Evolutionary conservation across 2,329 filamentous ascomycete genomes (phyloP).

Genomic region (Harringtonia aguacate): DNA sequence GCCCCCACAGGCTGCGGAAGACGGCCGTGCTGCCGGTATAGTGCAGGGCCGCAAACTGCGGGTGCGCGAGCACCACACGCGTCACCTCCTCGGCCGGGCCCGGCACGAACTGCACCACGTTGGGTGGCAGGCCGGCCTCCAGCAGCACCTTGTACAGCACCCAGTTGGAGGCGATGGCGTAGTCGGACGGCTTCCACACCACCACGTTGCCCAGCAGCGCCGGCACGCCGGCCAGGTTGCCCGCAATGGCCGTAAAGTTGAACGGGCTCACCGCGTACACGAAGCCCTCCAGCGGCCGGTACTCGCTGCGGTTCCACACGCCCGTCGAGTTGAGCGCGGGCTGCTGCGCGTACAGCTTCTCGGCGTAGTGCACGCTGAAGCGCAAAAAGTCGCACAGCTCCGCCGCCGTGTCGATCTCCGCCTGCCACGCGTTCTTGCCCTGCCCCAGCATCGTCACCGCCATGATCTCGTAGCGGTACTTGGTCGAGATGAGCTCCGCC

Average conservation of each 20-base stretch:
- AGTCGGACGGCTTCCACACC: slow-evolving; percentile 92
- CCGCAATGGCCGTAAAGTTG: slow-evolving; percentile 94
- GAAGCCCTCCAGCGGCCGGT: slow-evolving; percentile 86
- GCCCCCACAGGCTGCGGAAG: slow-evolving; percentile 79
- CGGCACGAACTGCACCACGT: slow-evolving; percentile 90
- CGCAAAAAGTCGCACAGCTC: slow-evolving; percentile 88
- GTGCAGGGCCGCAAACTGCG: slow-evolving; percentile 80
- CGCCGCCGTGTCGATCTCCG: slow-evolving; percentile 93
- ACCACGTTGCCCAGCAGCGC: slow-evolving; percentile 91
- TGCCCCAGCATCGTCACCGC: slow-evolving; percentile 92
- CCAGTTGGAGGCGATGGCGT: slow-evolving; percentile 82
- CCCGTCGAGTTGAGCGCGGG: slow-evolving; percentile 73
- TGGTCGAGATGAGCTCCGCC: slow-evolving; percentile 77
- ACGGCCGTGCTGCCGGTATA: slow-evolving; percentile 90
- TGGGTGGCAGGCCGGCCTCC: slow-evolving; percentile 78
- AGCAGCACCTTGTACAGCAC: slow-evolving; percentile 81
- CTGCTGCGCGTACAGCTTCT: slow-evolving; percentile 83
- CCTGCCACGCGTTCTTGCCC: slow-evolving; percentile 97
- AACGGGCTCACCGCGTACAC: slow-evolving; percentile 92
- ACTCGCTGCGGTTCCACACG: slow-evolving; percentile 86
- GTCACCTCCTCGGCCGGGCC: slow-evolving; percentile 81
- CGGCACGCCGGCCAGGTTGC: slow-evolving; percentile 73
- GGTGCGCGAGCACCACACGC: slow-evolving; percentile 62
- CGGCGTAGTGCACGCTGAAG: slow-evolving; percentile 89
- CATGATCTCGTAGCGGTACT: slow-evolving; percentile 96